A percentile compares a stretch with the other conserved stretches of the same genome.
Evolutionary conservation across 1,284 basidiomycete genomes (phyloP).

Genomic region (Fistulina hepatica): DNA sequence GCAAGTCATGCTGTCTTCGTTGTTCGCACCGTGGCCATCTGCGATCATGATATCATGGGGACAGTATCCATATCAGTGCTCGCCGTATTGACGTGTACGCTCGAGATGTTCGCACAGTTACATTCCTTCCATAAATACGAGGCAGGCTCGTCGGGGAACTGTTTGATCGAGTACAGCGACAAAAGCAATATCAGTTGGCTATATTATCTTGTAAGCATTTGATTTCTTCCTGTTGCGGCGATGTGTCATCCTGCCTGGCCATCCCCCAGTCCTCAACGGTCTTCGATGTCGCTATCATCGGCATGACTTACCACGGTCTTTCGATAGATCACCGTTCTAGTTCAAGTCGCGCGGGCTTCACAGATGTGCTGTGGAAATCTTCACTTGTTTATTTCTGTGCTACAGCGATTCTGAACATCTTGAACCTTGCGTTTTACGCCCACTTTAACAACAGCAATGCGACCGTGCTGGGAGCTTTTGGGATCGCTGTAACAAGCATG

Average conservation of each 20-base stretch:
- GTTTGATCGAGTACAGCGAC: conserved; percentile 7
- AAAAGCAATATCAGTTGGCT: conserved; percentile 4
- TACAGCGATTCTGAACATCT: conserved; percentile 5
- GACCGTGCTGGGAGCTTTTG: conserved; percentile 5
- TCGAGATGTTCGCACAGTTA: conserved; percentile 7
- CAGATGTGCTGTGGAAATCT: conserved; percentile 7
- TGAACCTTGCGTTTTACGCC: conserved; percentile 6
- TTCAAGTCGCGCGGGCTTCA: conserved; percentile 2
- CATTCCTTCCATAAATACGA: conserved; percentile 7
- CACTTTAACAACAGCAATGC: conserved; percentile 5
- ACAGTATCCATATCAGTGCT: conserved; percentile 1
- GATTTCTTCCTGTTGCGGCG: too few relatives aligned
- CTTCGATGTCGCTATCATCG: conserved; percentile 4
- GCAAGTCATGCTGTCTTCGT: conserved; percentile 9
- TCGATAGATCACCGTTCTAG: conserved; percentile 1
- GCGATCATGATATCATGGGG: not conserved
- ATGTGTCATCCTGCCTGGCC: not conserved
- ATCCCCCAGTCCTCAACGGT: conserved; percentile 1
- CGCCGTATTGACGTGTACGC: not conserved
- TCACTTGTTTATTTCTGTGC: conserved; percentile 6
- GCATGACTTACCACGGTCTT: conserved; percentile 5
- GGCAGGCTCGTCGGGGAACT: conserved; percentile 6
- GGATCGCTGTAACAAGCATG: conserved; percentile 8
- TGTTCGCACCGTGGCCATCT: conserved; percentile 7
- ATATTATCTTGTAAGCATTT: conserved; percentile 5